Percentiles rank a stretch among this genome's conserved stretches.
Conservation (phyloP, 805 yeast species). For the Candida xyloterini region DNA sequence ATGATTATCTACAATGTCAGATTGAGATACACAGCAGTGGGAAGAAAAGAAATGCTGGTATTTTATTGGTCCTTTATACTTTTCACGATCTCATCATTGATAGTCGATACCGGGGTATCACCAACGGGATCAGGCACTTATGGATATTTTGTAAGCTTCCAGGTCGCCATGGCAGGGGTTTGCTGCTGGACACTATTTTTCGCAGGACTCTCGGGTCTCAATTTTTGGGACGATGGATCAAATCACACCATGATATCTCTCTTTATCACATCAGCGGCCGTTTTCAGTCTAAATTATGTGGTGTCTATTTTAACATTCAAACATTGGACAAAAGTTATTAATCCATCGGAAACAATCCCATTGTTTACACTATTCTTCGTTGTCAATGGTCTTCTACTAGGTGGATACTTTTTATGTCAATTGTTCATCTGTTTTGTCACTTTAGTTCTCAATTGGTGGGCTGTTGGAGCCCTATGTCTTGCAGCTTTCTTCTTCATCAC, state of each 20-base stretch:
- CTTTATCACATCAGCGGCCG: conserved; percentile 47
- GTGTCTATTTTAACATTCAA: conserved; percentile 72
- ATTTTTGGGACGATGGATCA: conserved; percentile 95
- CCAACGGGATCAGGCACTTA: conserved; percentile 79
- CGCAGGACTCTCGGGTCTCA: conserved; percentile 80
- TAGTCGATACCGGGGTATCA: conserved; percentile 89
- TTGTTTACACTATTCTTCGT: conserved; percentile 70
- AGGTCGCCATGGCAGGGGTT: conserved; percentile 70
- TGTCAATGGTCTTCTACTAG: conserved; percentile 63
- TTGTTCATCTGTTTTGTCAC: conserved; percentile 62
- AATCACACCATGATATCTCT: conserved; percentile 54
- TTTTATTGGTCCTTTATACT: conserved; percentile 61
- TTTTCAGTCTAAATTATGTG: conserved; percentile 66
- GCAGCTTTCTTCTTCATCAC: conserved; percentile 70
- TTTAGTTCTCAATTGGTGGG: conserved; percentile 74
- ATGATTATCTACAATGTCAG: conserved; percentile 76
- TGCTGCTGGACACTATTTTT: conserved; percentile 66
- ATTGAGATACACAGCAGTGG: conserved; percentile 91
- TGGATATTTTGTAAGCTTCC: conserved; percentile 81
- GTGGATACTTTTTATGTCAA: conserved; percentile 65
- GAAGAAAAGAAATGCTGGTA: conserved; percentile 79
- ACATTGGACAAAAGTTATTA: conserved; percentile 51
- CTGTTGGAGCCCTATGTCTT: conserved; percentile 75
- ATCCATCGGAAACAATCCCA: conserved; percentile 55
- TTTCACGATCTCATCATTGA: conserved; percentile 59